Evolutionary conservation across 129 eudicot genomes (phyloP).

Genomic region (Heracleum sosnowskyi): DNA sequence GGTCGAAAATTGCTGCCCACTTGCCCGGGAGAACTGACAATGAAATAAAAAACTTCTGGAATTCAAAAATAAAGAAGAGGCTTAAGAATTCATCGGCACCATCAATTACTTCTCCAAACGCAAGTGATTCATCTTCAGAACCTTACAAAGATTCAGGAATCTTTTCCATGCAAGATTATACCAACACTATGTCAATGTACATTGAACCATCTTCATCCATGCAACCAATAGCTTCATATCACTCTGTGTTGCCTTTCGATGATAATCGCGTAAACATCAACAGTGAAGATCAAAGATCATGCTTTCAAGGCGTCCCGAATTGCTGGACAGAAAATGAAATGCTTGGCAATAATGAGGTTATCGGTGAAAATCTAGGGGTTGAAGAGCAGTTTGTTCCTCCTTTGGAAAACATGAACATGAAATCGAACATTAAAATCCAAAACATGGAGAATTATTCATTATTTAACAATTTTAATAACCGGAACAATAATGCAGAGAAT

Average conservation of each 20-base stretch:
- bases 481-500: slow-evolving; percentile 32
- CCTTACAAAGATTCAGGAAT: slow-evolving; percentile 23
- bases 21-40: slow-evolving; percentile 86
- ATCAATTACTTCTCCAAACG: slow-evolving; percentile 30
- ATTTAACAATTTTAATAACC: slow-evolving; percentile 20
- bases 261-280: slow-evolving; percentile 10
- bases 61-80: slow-evolving; percentile 71
- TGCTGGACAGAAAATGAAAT: neutral
- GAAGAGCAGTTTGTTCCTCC: slow-evolving; percentile 51
- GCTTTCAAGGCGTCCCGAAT: slow-evolving; percentile 3
- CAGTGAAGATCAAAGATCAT: slow-evolving; percentile 20
- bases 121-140: slow-evolving; percentile 50
- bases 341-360: slow-evolving; percentile 16
- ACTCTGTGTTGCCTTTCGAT: slow-evolving; percentile 24
- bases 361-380: slow-evolving; percentile 42
- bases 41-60: slow-evolving; percentile 82
- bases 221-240: slow-evolving; percentile 38
- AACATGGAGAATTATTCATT: slow-evolving; percentile 24
- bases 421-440: neutral
- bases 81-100: slow-evolving; percentile 46
- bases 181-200: slow-evolving; percentile 40
- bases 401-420: slow-evolving; percentile 30
- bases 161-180: slow-evolving; percentile 20
- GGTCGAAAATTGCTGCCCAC: slow-evolving; percentile 89
- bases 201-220: slow-evolving; percentile 37